Base-by-base conservation (phyloP, 495 filamentous ascomycete genomes). In the Lasiosphaeria ovina region DNA sequence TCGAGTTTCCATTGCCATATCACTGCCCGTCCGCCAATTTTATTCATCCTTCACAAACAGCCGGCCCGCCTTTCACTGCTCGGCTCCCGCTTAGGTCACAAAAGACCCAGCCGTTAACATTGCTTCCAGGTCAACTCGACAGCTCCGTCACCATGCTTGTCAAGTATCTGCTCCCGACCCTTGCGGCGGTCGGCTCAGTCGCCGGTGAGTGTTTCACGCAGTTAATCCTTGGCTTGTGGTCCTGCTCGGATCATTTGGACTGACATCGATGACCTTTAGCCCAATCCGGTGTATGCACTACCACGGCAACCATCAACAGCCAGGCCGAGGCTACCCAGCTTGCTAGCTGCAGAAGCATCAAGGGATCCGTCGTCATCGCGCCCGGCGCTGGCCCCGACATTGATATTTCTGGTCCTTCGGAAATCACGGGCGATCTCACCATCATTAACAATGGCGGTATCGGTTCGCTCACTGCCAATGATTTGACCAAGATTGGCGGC, bases 111-210 rank as follows among this genome's bases (percentile, higher is more conserved):
- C 17, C 17, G 17, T 51, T 51, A n/a, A 35, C 17, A n/a, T 12
- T 51, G 55, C 54, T 66, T 62, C 74, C 61, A 68, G 61, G 74
- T 65, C 70, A 71, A 70, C 62, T 55, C 60, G 51, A 51, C 55
- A 73, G 71, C 67, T 57, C 58, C 58, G 55, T 65, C 82, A 81
- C 71, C 72, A 97, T 98, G 93, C 82, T 87, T 72, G 81, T 86
- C 78, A 77, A 83, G 77, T 85, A 87, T 70, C 81, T 91, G 76
- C 72, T 92, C 62, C 80, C 95, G 67, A 88, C 90, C 72, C 83
- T 84, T 48, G 75, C 92, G 75, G 91, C 88, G 63, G 78, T 86
- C 63, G 79, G 87, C 67, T 72, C 81, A 54, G 87, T 78, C 54
- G 74, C 86, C 63, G 92, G 91, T 90, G 76, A 77, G 87, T 79